phyloP scores from a whole-genome alignment of 2,329 filamentous ascomycete species.

The Penicillium thymicola region DNA sequence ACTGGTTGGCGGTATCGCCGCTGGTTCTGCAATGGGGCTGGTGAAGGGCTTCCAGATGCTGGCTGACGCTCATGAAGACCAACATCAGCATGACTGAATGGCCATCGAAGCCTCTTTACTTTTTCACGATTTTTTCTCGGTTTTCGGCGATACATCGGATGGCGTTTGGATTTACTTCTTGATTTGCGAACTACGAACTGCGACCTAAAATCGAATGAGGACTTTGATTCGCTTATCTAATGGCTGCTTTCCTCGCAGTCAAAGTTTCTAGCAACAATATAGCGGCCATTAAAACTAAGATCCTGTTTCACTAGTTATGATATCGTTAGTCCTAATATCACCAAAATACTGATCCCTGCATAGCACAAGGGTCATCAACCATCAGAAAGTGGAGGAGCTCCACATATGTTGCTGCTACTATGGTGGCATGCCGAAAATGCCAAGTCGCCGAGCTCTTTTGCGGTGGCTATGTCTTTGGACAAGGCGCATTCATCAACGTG shows the following conservation, averaged over 20 bases:
- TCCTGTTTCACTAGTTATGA: not conserved
- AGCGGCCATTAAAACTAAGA: not conserved
- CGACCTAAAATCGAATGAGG: not conserved
- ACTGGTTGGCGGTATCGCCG: conserved; percentile 39
- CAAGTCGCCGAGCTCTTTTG: not conserved
- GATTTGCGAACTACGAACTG: not conserved
- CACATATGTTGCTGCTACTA: not conserved
- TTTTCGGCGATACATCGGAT: not conserved
- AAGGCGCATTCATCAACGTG: not conserved
- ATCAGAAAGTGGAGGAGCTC: not conserved
- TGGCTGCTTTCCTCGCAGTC: not conserved
- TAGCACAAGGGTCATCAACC: not conserved
- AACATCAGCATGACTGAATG: conserved; percentile 5
- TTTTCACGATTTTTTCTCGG: not conserved
- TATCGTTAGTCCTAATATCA: not conserved
- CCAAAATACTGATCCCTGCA: not conserved
- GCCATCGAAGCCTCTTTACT: not conserved
- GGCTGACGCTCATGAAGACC: conserved; percentile 19
- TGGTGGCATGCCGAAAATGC: not conserved
- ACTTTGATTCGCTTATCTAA: not conserved
- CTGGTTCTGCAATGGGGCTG: conserved; percentile 41
- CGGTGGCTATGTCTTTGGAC: not conserved
- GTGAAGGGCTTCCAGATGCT: conserved; percentile 39
- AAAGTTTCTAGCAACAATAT: not conserved
- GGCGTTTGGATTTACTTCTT: not conserved